Percentiles rank a stretch among this genome's conserved stretches.
phyloP scores from a whole-genome alignment of 176 grass and related monocot species.

The Avena atlantica region DNA sequence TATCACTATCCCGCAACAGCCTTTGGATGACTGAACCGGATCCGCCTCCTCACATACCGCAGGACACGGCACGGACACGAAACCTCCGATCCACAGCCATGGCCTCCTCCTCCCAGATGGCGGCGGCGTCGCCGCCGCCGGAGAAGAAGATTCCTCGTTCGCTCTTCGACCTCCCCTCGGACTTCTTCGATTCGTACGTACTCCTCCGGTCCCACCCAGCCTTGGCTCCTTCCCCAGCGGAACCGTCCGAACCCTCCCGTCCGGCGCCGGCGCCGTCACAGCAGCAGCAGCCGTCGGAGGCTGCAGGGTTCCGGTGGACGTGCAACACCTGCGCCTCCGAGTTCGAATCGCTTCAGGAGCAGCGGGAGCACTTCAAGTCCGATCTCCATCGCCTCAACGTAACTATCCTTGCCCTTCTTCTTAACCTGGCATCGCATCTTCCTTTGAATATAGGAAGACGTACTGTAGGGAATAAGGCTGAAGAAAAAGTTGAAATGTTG shows the following conservation, averaged over 20 bases:
- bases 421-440: neutral
- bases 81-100: conserved; percentile 43
- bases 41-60: neutral
- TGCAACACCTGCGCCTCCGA: conserved; percentile 81
- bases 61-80: conserved; percentile 8
- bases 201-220: conserved; percentile 59
- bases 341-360: conserved; percentile 89
- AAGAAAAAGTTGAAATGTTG: neutral
- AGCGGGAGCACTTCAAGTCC: conserved; percentile 96
- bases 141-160: conserved; percentile 71
- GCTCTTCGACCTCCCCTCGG: conserved; percentile 72
- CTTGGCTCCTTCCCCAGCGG: conserved; percentile 23
- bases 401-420: neutral
- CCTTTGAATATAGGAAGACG: neutral
- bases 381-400: conserved; percentile 96
- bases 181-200: conserved; percentile 68
- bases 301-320: conserved; percentile 67
- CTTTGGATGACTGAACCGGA: conserved; percentile 2
- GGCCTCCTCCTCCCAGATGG: conserved; percentile 48
- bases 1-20: neutral
- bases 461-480: neutral
- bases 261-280: conserved; percentile 31
- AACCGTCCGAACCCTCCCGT: conserved; percentile 41
- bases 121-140: conserved; percentile 44
- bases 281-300: conserved; percentile 36